Base-by-base conservation (phyloP, 2,329 filamentous ascomycete genomes). In the Annulohypoxylon truncatum region DNA sequence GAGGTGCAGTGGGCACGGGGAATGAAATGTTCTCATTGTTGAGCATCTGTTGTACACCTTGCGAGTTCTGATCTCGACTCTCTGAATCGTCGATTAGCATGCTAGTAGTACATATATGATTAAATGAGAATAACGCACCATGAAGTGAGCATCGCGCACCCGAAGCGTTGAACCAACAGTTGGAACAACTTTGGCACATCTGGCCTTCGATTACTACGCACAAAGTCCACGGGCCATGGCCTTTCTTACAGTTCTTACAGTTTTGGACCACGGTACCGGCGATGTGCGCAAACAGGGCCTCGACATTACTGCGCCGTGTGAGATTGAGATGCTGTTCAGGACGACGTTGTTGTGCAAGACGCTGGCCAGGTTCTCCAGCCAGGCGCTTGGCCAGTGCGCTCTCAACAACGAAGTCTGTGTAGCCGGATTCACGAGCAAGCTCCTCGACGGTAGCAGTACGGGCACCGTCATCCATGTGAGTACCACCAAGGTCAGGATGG, bases 101-200 rank as follows among this genome's bases (percentile, higher is more conserved):
- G n/a, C 35, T 13, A 35, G n/a, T 26, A 28, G 5, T 26, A 56
- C 28, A 8, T 13, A 10, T 28, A 28, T n/a, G 22, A 29, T 12
- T 15, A 13, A 24, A 31, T 28, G 13, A 13, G 12, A 35, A 6
- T 31, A 28, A 74, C 83, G 68, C 78, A 88, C 86, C 85, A 64
- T 88, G 87, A 72, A 88, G 89, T 12, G 85, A 88, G 66, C 87
- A 89, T 53, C 86, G 78, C 8, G 85, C 82, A 8, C 86, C 86
- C 53, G 85, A 87, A 6, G 86, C 86, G 61, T 89, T 89, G 75
- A 86, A 89, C 86, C 87, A 89, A 74, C 87, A 89, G 72, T 89
- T 89, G 61, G 86, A 83, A 67, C 87, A 89, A 71, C 85, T 87
- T 8, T 87, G 86, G 63, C 85, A 88, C 84, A 89, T 85, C 72